These are phyloP conservation scores for Adansonia gregorii DNA, from an alignment of 441 rosid genomes.

Conservation along the genomic window DNA sequence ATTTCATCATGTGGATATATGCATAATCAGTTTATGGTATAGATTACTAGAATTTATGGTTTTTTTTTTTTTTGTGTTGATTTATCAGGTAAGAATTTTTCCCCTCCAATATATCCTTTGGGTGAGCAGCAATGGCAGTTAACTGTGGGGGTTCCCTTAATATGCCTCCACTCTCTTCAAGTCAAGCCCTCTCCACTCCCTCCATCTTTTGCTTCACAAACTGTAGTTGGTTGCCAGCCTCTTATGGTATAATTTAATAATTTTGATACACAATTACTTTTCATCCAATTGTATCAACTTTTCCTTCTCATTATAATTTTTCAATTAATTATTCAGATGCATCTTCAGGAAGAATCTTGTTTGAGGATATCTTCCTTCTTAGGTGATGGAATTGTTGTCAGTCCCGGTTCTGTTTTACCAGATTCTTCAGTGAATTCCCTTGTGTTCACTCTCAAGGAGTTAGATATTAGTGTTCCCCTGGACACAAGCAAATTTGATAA, in stretches of 20 bases:
- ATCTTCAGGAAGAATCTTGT: slow-evolving; percentile 97
- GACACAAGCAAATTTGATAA: slow-evolving; percentile 50
- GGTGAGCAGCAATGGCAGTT: slow-evolving; percentile 69
- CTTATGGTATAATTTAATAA: slow-evolving; percentile 66
- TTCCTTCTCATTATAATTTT: slow-evolving; percentile 26
- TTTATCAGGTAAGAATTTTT: slow-evolving; percentile 71
- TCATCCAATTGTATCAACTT: slow-evolving; percentile 16
- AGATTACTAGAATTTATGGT: slow-evolving; percentile 28
- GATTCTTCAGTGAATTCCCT: slow-evolving; percentile 82
- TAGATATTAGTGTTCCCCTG: slow-evolving; percentile 80
- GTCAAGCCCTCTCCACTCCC: slow-evolving; percentile 90
- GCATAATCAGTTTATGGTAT: slow-evolving; percentile 12
- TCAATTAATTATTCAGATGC: slow-evolving; percentile 59
- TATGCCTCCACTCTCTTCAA: slow-evolving; percentile 85
- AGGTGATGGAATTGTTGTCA: slow-evolving; percentile 91
- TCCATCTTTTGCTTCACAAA: slow-evolving; percentile 79
- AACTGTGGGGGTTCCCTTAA: slow-evolving; percentile 66
- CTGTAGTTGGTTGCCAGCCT: slow-evolving; percentile 87
- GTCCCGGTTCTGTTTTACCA: slow-evolving; percentile 74
- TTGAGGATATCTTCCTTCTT: slow-evolving; percentile 91
- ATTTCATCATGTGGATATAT: slow-evolving; percentile 10
- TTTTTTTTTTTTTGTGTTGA: slow-evolving; percentile 30
- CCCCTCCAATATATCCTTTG: slow-evolving; percentile 91
- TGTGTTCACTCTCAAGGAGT: slow-evolving; percentile 65
- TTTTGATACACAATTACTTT: slow-evolving; percentile 22